Evolutionary conservation across 2,329 filamentous ascomycete genomes (phyloP).

Genomic region (Ascocoryne sarcoides): DNA sequence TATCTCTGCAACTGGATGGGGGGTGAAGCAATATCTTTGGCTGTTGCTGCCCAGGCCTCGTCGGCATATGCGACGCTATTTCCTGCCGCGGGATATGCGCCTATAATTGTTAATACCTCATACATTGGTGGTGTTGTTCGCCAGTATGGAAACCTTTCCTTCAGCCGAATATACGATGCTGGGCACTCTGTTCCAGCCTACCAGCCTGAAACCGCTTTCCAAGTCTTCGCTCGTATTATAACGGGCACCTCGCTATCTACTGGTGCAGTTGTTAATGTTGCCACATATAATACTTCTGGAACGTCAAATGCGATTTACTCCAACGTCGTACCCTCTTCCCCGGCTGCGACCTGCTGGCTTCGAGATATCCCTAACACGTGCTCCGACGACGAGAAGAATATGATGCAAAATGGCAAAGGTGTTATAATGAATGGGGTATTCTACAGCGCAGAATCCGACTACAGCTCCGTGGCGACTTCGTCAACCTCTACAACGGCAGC

Average conservation of each 20-base stretch:
- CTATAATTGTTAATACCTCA: constrained; percentile 58
- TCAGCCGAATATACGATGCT: constrained; percentile 57
- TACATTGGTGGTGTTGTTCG: constrained; percentile 66
- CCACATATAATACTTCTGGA: constrained; percentile 48
- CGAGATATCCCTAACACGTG: constrained; percentile 48
- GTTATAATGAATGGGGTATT: constrained; percentile 52
- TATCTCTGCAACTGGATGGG: constrained; percentile 63
- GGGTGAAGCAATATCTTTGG: constrained; percentile 63
- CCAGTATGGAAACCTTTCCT: constrained; percentile 67
- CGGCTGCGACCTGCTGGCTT: constrained; percentile 51
- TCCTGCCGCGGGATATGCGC: constrained; percentile 58
- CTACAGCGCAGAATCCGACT: constrained; percentile 36
- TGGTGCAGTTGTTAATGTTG: constrained; percentile 42
- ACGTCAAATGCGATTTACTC: constrained; percentile 47
- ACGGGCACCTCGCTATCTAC: constrained; percentile 39
- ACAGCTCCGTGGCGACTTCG: constrained; percentile 23
- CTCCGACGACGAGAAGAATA: constrained; percentile 38
- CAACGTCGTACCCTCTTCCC: constrained; percentile 40
- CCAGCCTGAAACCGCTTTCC: constrained; percentile 44
- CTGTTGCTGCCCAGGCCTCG: constrained; percentile 43
- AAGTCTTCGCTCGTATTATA: constrained; percentile 51
- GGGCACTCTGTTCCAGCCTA: constrained; percentile 54
- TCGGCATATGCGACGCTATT: constrained; percentile 46
- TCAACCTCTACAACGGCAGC: constrained; percentile 8
- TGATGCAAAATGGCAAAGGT: constrained; percentile 41